Evolutionary conservation across 148 eudicot genomes (phyloP).

Genomic region (Selenicereus undatus): DNA sequence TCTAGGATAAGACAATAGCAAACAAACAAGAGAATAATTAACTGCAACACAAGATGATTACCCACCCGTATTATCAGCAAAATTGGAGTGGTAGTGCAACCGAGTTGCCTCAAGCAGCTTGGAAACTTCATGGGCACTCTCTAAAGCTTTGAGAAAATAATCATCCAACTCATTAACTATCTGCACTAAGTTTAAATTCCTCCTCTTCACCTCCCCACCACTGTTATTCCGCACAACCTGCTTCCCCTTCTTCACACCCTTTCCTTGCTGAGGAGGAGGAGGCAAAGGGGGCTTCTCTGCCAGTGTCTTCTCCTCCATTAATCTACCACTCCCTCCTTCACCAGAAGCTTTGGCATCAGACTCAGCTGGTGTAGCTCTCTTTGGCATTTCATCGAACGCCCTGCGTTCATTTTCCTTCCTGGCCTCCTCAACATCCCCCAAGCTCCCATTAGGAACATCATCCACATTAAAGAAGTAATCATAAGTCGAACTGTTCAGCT

Average conservation of each 20-base stretch:
- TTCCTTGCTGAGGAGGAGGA: slow-evolving; percentile 25
- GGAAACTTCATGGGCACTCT: slow-evolving; percentile 78
- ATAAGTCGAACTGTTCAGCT: slow-evolving; percentile 34
- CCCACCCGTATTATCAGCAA: slow-evolving; percentile 54
- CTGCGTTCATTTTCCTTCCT: slow-evolving; percentile 43
- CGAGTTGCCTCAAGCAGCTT: slow-evolving; percentile 89
- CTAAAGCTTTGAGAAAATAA: slow-evolving; percentile 69
- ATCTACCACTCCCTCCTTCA: slow-evolving; percentile 24
- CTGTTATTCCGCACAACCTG: slow-evolving; percentile 19
- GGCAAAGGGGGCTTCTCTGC: slow-evolving; percentile 40
- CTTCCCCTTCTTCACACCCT: slow-evolving; percentile 43
- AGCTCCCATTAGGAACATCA: slow-evolving; percentile 47
- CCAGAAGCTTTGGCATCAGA: slow-evolving; percentile 14
- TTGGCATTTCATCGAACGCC: slow-evolving; percentile 38
- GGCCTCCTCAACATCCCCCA: slow-evolving; percentile 51
- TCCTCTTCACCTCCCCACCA: slow-evolving; percentile 45
- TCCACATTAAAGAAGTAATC: slow-evolving; percentile 59
- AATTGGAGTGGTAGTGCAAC: slow-evolving; percentile 95
- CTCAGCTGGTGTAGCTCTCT: slow-evolving; percentile 23
- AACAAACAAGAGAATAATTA: neutral
- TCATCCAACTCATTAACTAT: slow-evolving; percentile 71
- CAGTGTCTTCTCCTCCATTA: slow-evolving; percentile 25
- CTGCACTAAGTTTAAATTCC: slow-evolving; percentile 48
- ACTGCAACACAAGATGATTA: neutral
- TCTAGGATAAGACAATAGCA: slow-evolving; percentile 20